Base-by-base conservation (phyloP, 495 filamentous ascomycete genomes). In the Penicillium cataractarum region DNA sequence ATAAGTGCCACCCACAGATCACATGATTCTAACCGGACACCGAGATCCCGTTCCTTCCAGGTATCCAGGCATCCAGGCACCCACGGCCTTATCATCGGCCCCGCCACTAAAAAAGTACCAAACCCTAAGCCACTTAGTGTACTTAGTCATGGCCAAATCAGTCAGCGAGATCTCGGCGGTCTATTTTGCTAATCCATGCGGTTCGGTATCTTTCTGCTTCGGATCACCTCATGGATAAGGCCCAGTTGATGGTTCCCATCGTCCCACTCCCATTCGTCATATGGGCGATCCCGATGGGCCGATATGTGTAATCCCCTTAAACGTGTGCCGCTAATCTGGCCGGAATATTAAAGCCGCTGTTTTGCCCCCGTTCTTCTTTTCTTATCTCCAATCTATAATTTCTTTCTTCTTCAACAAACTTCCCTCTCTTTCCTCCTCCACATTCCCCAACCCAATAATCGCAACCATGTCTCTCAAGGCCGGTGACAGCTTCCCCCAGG, bases 401-500 rank as follows among this genome's bases (percentile, higher is more conserved):
- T 61, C 15, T 60, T 61, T 15, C 17, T 46, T 22, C 21, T 46
- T 24, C 42, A 19, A 22, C 31, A 29, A 32, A 35, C 62, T 51
- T 26, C 39, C 21, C 51, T 51, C 57, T 32, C 8, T 27, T 10
- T 33, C 37, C 19, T 53, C 51, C 46, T 39, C 55, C 50, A 40
- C 31, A 60, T 42, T 54, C 24, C 17, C 15, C 49, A 51, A 32
- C 58, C 49, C 49, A 31, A 52, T 54, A 53, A 62, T 66, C 67
- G 86, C 69, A 60, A 74, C 31, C 55, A 92, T 93, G 91, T 75
- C 90, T 77, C 84, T 94, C 77, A 87, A 91, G 70, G 81, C 85
- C 69, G 93, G 93, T 71, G 90, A 96, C 74, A 82, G 81, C 73
- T 96, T 98, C 83, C 93, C 94, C 70, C 70, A 83, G 57, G 89